phyloP scores from a whole-genome alignment of 768 basidiomycete genomes.

The Mrakia frigida region DNA sequence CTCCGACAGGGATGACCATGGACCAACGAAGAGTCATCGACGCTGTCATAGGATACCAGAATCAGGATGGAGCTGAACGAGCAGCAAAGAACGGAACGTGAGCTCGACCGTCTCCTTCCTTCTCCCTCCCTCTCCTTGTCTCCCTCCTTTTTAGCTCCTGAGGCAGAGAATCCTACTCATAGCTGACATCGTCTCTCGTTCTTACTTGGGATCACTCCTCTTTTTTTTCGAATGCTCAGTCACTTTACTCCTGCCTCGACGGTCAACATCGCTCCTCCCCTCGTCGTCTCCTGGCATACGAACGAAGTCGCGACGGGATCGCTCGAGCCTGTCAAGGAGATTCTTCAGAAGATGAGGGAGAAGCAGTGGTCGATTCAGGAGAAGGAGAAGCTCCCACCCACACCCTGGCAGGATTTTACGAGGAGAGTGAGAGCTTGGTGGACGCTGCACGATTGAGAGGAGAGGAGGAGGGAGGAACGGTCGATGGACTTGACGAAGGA shows the following conservation, averaged over 20 bases:
- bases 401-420: background rate
- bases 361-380: slow-evolving; percentile 20
- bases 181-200: background rate
- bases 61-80: background rate
- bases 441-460: background rate
- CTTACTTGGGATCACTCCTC: too few relatives aligned
- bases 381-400: background rate
- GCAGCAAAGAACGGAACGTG: background rate
- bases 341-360: slow-evolving; percentile 15
- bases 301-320: slow-evolving; percentile 29
- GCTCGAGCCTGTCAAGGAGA: slow-evolving; percentile 13
- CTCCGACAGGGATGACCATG: slow-evolving; percentile 26
- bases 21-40: slow-evolving; percentile 22
- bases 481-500: background rate
- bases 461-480: background rate
- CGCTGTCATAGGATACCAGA: slow-evolving; percentile 15
- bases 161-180: background rate
- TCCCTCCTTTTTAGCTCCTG: background rate
- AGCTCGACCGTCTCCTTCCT: background rate
- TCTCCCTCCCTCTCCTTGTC: background rate
- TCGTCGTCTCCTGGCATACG: slow-evolving; percentile 25
- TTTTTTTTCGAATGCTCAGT: background rate
- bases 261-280: slow-evolving; percentile 16
- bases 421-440: slow-evolving; percentile 6
- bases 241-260: background rate